Base-by-base conservation (phyloP, 2,329 filamentous ascomycete genomes). In the Chaetomiaceae sp. region DNA sequence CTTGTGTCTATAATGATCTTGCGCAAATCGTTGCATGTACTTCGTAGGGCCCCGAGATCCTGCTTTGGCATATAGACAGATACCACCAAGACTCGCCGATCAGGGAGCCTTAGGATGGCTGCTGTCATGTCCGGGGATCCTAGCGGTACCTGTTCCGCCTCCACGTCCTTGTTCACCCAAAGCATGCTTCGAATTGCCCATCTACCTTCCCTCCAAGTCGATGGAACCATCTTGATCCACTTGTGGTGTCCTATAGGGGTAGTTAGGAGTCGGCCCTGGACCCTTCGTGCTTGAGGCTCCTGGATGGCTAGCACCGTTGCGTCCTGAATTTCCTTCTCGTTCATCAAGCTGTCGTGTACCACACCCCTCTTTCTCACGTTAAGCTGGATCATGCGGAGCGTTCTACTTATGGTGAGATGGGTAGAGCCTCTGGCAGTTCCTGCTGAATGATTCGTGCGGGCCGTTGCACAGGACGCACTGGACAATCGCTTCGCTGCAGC, bases 151-250 rank as follows among this genome's bases (percentile, higher is more conserved):
- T 44, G 42, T 13, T 44, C 42, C 4, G 42, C 42, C 23, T 34
- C 42, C 17, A 44, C 27, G 19, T 27, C n/a, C 23, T 44, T 44
- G 17, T 44, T 44, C 42, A 44, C 42, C 42, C 17, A 44, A 12
- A 44, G 17, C 42, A 44, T 44, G 17, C 42, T 44, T 13, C 30
- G 30, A 13, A 44, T 35, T 21, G 42, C 42, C 42, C 14, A 44
- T 44, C 42, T 44, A 23, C 42, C 42, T 44, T 44, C 42, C 30
- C 23, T 44, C 42, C 19, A 34, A 4, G 17, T 7, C 10, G 13
- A 44, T 10, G 42, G 42, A 13, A 44, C 42, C 17, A 44, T 44
- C 42, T 44, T 44, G 42, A 10, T 44, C 42, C 42, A 35, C 16
- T 35, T 44, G 17, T 44, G 17, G 23, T 44, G 20, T 7, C 17